Evolutionary conservation across 2,329 filamentous ascomycete genomes (phyloP).

Genomic region (Raffaelea deltoideospora): DNA sequence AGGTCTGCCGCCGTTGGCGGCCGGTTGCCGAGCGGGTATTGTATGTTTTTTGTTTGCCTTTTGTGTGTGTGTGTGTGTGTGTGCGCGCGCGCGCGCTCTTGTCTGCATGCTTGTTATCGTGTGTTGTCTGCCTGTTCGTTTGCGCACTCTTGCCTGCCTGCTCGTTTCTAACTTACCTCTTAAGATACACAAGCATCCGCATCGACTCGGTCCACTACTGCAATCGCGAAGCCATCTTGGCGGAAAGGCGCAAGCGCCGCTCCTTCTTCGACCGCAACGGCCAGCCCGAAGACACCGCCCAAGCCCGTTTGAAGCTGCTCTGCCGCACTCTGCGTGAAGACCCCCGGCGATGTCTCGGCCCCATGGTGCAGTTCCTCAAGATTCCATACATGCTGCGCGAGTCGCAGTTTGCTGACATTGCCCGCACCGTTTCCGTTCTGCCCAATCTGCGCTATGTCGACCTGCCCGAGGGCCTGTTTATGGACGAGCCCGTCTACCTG

Average conservation of each 20-base stretch:
- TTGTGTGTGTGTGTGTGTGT: no score
- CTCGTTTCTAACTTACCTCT: no score
- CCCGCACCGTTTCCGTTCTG: constrained; percentile 69
- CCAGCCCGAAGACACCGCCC: constrained; percentile 65
- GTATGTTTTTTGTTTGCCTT: constrained; percentile 34
- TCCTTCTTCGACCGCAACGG: constrained; percentile 63
- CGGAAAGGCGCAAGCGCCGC: constrained; percentile 61
- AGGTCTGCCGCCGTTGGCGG: constrained; percentile 61
- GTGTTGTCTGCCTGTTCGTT: no score
- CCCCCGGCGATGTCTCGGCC: constrained; percentile 47
- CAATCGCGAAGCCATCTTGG: constrained; percentile 65
- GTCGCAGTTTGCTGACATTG: constrained; percentile 68
- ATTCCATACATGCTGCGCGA: constrained; percentile 91
- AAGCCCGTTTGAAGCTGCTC: constrained; percentile 60
- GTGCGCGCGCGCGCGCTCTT: no score
- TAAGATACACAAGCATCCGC: constrained; percentile 73
- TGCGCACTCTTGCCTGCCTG: background rate
- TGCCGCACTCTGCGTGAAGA: constrained; percentile 72
- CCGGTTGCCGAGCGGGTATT: constrained; percentile 24
- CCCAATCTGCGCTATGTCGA: constrained; percentile 82
- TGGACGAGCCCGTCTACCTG: constrained; percentile 60
- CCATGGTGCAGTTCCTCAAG: constrained; percentile 65
- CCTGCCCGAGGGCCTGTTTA: constrained; percentile 75
- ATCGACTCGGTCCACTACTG: constrained; percentile 95
- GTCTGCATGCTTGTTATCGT: no score